Base-by-base conservation (phyloP, 768 basidiomycete genomes). In the Lactifluus rugatus region DNA sequence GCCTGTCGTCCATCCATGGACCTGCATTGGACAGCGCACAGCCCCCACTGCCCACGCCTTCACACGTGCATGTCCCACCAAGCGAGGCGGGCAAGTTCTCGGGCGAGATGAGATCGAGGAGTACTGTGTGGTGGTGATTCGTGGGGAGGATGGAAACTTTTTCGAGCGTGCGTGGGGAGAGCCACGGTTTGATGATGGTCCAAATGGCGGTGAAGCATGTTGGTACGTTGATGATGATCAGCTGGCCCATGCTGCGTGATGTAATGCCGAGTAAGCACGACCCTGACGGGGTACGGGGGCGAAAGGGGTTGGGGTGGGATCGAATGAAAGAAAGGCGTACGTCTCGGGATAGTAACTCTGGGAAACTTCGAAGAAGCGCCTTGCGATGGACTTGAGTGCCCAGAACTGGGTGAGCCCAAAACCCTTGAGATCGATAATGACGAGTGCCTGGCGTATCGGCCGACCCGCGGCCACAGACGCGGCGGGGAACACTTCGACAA, bases 331-430 rank as follows among this genome's bases (percentile, higher is more conserved):
- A 17, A 39, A n/a, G 25, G 66, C 79, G 53, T 66, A 88, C 85
- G 83, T 83, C 67, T 89, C 87, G 1, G 87, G 87, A 62, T 77
- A 89, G 69, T 85, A 89, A 64, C 87, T 84, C 69, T 89, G 87
- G 2, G 85, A 87, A 55, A 89, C 74, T 63, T 87, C 85, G 68
- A 89, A 85, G 7, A 82, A 80, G 50, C 69, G 72, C 49, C 80
- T 75, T 23, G 77, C 77, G n/a, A 88, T 73, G 45, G 76, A 71
- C 67, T 83, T 86, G 74, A 87, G 81, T 64, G 87, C 81, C 87
- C 87, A 89, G 65, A 88, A 89, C 63, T 86, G 81, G 39, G 74
- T 70, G 47, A 87, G 68, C 14, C 84, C 78, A 68, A 89, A 87
- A 10, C 78, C 85, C 67, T 83, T 79, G 52, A 88, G 73, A 64